Evolutionary conservation across 2,329 filamentous ascomycete genomes (phyloP).

Genomic region (Phoma herbarum): DNA sequence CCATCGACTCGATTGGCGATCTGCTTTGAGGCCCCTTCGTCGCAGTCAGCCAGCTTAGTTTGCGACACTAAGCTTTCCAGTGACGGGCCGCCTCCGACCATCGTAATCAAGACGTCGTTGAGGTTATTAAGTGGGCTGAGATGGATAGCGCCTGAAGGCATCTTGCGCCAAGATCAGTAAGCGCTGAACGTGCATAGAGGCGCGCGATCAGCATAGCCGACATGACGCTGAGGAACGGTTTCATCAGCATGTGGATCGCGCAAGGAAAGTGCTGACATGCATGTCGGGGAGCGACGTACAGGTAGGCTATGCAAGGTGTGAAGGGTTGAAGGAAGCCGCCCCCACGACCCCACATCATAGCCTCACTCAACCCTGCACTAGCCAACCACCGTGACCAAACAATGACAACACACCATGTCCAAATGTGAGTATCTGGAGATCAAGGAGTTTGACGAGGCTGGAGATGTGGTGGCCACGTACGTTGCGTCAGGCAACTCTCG

Average conservation of each 20-base stretch:
- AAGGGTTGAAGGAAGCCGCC: background rate
- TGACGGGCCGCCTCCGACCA: background rate
- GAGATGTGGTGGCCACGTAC: conserved; percentile 60
- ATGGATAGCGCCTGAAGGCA: background rate
- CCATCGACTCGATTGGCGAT: background rate
- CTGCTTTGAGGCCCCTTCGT: background rate
- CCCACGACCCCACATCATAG: conserved; percentile 7
- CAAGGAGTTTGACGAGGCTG: conserved; percentile 61
- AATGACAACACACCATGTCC: conserved; percentile 17
- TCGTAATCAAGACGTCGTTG: background rate
- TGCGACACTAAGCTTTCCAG: background rate
- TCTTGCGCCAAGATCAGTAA: conserved; percentile 2
- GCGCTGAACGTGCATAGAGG: background rate
- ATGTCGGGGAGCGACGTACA: background rate
- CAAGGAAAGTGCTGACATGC: background rate
- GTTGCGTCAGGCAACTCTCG: conserved; percentile 52
- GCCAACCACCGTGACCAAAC: background rate
- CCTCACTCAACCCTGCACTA: conserved; percentile 8
- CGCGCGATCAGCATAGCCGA: background rate
- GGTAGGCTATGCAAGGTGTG: background rate
- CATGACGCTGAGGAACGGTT: background rate
- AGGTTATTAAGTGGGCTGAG: background rate
- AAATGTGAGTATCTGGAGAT: conserved; percentile 20
- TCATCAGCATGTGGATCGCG: background rate
- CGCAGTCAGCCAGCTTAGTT: background rate